A percentile compares a stretch with the other conserved stretches of the same genome.
phyloP scores from a whole-genome alignment of 1,284 basidiomycete species.

The Papiliotrema laurentii region DNA sequence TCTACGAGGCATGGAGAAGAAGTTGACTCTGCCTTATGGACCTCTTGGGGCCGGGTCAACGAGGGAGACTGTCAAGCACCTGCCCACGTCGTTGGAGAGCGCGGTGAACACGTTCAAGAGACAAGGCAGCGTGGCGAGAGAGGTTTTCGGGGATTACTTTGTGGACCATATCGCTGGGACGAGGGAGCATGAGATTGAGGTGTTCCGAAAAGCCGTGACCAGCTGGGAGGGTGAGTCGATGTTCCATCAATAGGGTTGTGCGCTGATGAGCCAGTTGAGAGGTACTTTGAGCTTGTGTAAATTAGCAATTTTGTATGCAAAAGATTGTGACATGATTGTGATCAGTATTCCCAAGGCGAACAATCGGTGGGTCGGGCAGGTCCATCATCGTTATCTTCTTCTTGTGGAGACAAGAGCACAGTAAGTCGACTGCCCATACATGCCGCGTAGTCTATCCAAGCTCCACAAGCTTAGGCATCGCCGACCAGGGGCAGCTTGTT shows the following conservation, averaged over 20 bases:
- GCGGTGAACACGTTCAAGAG: conserved; percentile 77
- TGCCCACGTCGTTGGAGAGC: conserved; percentile 70
- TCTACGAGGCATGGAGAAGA: conserved; percentile 76
- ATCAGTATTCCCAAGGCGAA: no score
- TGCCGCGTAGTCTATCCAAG: no score
- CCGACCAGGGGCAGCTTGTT: conserved; percentile 36
- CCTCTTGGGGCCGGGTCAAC: conserved; percentile 56
- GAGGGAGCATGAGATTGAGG: conserved; percentile 76
- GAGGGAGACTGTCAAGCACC: conserved; percentile 55
- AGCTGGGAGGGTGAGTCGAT: conserved; percentile 76
- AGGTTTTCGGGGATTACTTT: conserved; percentile 80
- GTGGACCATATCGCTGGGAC: conserved; percentile 93
- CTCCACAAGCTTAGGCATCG: no score
- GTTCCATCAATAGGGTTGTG: neutral
- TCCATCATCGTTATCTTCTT: no score
- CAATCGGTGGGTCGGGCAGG: no score
- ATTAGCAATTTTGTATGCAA: no score
- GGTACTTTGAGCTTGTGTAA: conserved; percentile 74
- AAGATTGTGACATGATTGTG: no score
- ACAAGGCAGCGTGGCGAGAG: conserved; percentile 71
- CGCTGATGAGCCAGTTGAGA: conserved; percentile 58
- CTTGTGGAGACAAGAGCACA: no score
- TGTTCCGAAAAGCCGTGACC: conserved; percentile 85
- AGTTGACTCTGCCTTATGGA: conserved; percentile 62
- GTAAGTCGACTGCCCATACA: no score